phyloP scores from a whole-genome alignment of 495 filamentous ascomycete genomes.

The Lasiosphaeria ovina region DNA sequence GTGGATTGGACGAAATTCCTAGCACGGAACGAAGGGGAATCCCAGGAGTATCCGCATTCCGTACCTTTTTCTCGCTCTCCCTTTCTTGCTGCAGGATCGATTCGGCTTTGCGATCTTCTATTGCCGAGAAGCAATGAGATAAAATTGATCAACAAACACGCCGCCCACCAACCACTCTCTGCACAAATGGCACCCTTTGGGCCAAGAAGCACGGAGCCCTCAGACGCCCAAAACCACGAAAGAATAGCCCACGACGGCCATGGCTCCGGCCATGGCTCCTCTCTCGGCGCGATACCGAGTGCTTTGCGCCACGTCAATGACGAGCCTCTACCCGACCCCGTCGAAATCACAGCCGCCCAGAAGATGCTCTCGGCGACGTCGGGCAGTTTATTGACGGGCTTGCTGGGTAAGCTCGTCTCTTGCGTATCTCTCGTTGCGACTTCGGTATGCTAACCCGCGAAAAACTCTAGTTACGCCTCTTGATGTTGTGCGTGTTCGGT shows the following conservation, averaged over 20 bases:
- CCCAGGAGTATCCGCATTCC: background rate
- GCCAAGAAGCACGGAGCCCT: background rate
- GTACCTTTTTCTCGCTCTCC: background rate
- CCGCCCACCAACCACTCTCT: background rate
- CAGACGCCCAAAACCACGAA: constrained; percentile 16
- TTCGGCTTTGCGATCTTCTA: background rate
- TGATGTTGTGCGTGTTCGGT: constrained; percentile 91
- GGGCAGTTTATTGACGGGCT: constrained; percentile 83
- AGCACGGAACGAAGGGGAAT: background rate
- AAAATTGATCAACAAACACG: background rate
- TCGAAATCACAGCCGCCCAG: constrained; percentile 73
- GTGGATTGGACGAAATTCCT: background rate
- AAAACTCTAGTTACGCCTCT: constrained; percentile 76
- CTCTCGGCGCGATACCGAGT: background rate
- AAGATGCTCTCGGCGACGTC: constrained; percentile 93
- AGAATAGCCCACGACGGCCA: constrained; percentile 12
- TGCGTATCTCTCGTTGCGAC: constrained; percentile 12
- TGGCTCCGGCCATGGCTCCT: background rate
- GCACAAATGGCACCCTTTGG: background rate
- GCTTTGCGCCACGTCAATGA: constrained; percentile 20
- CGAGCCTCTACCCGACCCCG: constrained; percentile 33
- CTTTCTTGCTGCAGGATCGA: background rate
- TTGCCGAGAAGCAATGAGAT: background rate
- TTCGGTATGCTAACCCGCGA: background rate
- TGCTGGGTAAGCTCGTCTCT: constrained; percentile 65